Evolutionary conservation across 352 stramenopile genomes (phyloP), one percentile per base, ranked within the genome.

Genomic region (Vaucheria bursata): DNA sequence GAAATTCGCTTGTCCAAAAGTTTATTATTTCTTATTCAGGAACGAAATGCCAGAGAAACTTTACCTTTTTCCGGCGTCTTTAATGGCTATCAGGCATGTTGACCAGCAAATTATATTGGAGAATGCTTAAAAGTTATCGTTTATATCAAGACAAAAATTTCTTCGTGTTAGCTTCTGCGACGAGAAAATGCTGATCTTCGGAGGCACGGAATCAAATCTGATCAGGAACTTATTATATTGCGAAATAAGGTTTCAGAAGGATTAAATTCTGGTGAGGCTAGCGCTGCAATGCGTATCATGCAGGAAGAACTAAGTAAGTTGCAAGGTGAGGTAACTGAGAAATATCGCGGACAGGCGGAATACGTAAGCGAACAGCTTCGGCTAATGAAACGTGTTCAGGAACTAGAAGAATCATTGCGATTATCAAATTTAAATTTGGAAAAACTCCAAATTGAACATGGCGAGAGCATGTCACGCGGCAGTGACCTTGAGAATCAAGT

Each of bases 201-300:
- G 18, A 6, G 34, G 59, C 59, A 69, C 4, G 33, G 18, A 6
- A 69, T 69, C 12, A 29, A 6, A 69, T 6, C 59, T 34, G 59
- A 69, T 29, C 6, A 38, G 70, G 77, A 83, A 18, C 77, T 83
- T 1, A 83, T 83, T 29, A 83, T 83, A 34, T 36, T 83, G 33
- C 79, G 77, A 37, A 71, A 83, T 72, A 83, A 83, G 77, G 52
- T 83, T 12, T 71, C 68, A 0, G 77, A 83, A 52, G 77, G 77
- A 4, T 39, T 83, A 68, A 71, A 50, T n/a, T 53, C 66, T 35
- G 77, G 77, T 8, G 73, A 83, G 40, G 74, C 31, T 45, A 80
- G 52, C 35, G 77, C 79, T 29, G 77, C 73, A 29, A 52, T 83
- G 12, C 29, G 50, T 12, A 66, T 32, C 32, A 77, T 78, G 68